Conservation (phyloP, 2,329 filamentous ascomycete species). For the Rhinocladiella mackenziei region DNA sequence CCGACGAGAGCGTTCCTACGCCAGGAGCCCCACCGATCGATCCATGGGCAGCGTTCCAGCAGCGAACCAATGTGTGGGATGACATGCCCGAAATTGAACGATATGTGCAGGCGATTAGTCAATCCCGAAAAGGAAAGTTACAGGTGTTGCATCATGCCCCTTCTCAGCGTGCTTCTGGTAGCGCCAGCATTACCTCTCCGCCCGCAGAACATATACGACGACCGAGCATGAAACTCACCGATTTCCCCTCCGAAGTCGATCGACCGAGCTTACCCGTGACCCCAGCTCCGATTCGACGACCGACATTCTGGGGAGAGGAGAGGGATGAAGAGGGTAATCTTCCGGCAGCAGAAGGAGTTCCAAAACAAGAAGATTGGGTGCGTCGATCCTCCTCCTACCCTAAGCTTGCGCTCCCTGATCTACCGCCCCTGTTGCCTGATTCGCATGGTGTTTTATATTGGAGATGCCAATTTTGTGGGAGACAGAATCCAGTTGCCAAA, state of each 20-base stretch:
- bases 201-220: constrained; percentile 37
- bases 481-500: constrained; percentile 65
- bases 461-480: constrained; percentile 37
- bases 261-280: constrained; percentile 87
- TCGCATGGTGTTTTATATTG: constrained; percentile 31
- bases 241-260: constrained; percentile 79
- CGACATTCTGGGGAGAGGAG: constrained; percentile 63
- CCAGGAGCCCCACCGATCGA: constrained; percentile 15
- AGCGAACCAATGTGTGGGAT: constrained; percentile 88
- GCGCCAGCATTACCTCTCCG: constrained; percentile 19
- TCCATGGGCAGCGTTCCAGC: constrained; percentile 59
- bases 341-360: constrained; percentile 76
- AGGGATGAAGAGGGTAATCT: constrained; percentile 56
- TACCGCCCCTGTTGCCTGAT: constrained; percentile 22
- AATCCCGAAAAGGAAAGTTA: constrained; percentile 50
- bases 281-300: constrained; percentile 70
- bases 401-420: constrained; percentile 25
- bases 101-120: constrained; percentile 75
- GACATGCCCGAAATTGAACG: constrained; percentile 80
- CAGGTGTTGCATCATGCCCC: constrained; percentile 38
- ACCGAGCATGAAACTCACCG: constrained; percentile 67
- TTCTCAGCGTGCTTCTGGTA: constrained; percentile 20
- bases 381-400: constrained; percentile 50
- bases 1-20: constrained; percentile 8
- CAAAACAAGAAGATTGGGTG: constrained; percentile 90